phyloP scores from a whole-genome alignment of 2,329 filamentous ascomycete species.

The Aspergillus persii region DNA sequence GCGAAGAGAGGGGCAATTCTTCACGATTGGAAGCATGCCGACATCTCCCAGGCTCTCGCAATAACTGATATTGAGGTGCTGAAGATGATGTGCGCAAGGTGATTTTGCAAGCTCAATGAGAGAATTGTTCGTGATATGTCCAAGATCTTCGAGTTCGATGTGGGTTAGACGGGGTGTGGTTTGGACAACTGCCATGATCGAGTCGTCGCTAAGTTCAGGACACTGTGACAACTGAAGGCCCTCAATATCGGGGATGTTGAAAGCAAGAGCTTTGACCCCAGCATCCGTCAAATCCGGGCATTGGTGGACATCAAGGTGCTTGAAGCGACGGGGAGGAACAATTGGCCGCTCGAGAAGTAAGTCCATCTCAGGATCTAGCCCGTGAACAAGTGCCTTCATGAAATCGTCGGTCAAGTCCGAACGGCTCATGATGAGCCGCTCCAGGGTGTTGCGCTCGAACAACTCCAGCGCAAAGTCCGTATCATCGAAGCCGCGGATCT shows the following conservation, averaged over 20 bases:
- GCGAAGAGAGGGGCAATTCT: constrained; percentile 66
- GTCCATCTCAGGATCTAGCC: constrained; percentile 73
- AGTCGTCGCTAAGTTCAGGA: constrained; percentile 68
- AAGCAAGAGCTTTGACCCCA: constrained; percentile 68
- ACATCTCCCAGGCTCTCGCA: constrained; percentile 81
- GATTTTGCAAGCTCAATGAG: constrained; percentile 73
- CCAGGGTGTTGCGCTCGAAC: constrained; percentile 76
- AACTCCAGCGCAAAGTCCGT: constrained; percentile 68
- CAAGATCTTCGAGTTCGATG: constrained; percentile 84
- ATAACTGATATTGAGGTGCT: constrained; percentile 84
- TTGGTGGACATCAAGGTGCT: constrained; percentile 80
- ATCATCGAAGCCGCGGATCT: constrained; percentile 77
- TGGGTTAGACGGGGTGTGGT: constrained; percentile 77
- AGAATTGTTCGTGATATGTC: constrained; percentile 70
- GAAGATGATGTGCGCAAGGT: constrained; percentile 67
- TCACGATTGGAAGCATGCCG: constrained; percentile 80
- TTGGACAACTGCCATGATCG: constrained; percentile 69
- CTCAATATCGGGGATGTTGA: constrained; percentile 75
- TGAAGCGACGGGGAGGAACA: constrained; percentile 73
- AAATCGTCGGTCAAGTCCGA: constrained; percentile 72
- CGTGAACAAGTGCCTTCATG: constrained; percentile 72
- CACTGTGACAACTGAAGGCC: constrained; percentile 81
- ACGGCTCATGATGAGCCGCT: constrained; percentile 78
- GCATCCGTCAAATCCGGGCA: constrained; percentile 71
- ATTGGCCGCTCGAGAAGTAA: constrained; percentile 72